A percentile compares a stretch with the other conserved stretches of the same genome.
These are phyloP conservation scores for Hyphodiscus hymeniophilus DNA, from an alignment of 495 filamentous ascomycete species.

Conservation along the genomic window DNA sequence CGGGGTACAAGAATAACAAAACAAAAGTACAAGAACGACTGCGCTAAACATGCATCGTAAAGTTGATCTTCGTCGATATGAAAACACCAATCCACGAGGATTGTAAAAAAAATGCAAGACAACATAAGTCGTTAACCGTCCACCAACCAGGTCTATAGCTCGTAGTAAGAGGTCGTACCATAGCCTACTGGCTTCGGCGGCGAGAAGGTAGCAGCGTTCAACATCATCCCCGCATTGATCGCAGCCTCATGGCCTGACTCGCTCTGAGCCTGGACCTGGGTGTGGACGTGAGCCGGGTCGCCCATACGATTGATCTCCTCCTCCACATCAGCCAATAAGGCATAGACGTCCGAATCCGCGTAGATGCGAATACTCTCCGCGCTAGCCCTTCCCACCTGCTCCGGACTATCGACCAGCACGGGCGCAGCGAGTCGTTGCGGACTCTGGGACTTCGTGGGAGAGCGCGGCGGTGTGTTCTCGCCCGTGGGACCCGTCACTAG, in stretches of 20 bases:
- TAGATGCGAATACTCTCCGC: slow-evolving; percentile 62
- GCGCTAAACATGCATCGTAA: background rate
- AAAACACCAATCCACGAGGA: background rate
- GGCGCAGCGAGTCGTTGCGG: slow-evolving; percentile 3
- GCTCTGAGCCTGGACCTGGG: background rate
- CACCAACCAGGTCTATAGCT: no score
- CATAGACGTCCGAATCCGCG: slow-evolving; percentile 55
- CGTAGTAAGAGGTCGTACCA: background rate
- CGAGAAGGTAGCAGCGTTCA: slow-evolving; percentile 15
- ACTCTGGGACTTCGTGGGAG: slow-evolving; percentile 13
- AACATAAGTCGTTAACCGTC: slow-evolving; percentile 1
- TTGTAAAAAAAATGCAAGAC: background rate
- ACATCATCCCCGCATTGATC: slow-evolving; percentile 10
- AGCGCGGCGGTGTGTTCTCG: slow-evolving; percentile 20
- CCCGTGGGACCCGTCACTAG: background rate
- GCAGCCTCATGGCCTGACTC: slow-evolving; percentile 1
- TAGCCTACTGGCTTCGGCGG: background rate
- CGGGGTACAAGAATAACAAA: background rate
- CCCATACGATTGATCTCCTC: slow-evolving; percentile 48
- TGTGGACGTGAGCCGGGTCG: no score
- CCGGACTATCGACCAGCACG: background rate
- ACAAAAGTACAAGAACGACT: background rate
- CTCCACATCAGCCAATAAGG: slow-evolving; percentile 53
- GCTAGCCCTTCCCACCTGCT: slow-evolving; percentile 7
- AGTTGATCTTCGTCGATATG: background rate